Evolutionary conservation across 2,329 filamentous ascomycete species (phyloP), one percentile per base, ranked within the genome.

Genomic region (Purpureocillium takamizusanense): DNA sequence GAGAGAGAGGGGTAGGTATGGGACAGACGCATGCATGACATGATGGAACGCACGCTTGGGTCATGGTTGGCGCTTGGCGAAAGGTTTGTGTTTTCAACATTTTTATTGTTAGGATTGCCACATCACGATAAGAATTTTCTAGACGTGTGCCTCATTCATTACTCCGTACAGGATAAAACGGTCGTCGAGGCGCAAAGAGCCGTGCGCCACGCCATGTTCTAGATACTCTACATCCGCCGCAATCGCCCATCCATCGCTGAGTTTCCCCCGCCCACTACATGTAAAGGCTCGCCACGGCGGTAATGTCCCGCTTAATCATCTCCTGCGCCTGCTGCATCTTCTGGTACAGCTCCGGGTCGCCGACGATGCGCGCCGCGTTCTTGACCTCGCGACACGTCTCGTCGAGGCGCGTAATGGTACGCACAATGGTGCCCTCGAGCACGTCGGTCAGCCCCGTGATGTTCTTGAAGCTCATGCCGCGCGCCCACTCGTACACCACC

Each of bases 311-410:
- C 73, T 95, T 94, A 59, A 98, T 98, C 74, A 95, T 76, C 70
- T 98, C 92, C 73, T 97, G 90, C 49, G 90, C 94, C 46, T 81
- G 81, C 65, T 94, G 83, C 90, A 98, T 98, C 75, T 98, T 98
- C 49, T 82, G 78, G 60, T 94, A 95, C 49, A 98, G 66, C 40
- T 83, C 83, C 4, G 92, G 92, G 57, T 98, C 92, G 17, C 92
- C 92, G 49, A 98, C 89, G 48, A 98, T 86, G 48, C 92, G 76
- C 21, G 92, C 92, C 29, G 92, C 90, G 57, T 95, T 97, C 72
- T 95, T 95, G 40, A 97, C 92, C 63, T 98, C 92, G 35, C 92
- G 74, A 57, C 92, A 98, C 8, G 88, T 95, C 72, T 98, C 92
- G 54, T 98, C 92, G 41, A 98, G 68, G 18, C 92, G 70, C 31